phyloP scores from a whole-genome alignment of 2,329 filamentous ascomycete genomes.

The Grosmannia huntii region DNA sequence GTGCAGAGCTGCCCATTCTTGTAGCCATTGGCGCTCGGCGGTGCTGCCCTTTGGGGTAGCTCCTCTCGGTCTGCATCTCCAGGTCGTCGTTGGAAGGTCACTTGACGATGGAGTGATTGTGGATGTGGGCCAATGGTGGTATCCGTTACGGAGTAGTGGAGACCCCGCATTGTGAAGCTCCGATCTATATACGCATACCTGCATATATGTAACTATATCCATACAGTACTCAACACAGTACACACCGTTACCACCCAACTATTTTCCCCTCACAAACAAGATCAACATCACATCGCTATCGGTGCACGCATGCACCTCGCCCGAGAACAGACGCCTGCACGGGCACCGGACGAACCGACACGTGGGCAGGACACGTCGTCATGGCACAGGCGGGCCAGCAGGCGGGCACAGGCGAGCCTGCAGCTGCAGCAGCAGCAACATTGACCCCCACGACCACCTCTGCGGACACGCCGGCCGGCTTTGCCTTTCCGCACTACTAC shows the following conservation, averaged over 20 bases:
- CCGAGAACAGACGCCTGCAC: not conserved
- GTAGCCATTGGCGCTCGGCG: too few species aligned
- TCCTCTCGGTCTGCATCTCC: too few species aligned
- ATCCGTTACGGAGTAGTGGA: too few species aligned
- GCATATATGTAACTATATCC: too few species aligned
- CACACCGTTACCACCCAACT: not conserved
- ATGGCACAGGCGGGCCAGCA: not conserved
- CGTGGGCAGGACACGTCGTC: not conserved
- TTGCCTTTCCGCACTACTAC: constrained; percentile 52
- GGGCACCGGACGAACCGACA: not conserved
- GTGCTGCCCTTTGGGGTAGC: too few species aligned
- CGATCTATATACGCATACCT: too few species aligned
- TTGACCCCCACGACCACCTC: not conserved
- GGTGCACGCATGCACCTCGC: not conserved
- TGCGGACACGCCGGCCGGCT: constrained; percentile 16
- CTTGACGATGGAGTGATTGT: too few species aligned
- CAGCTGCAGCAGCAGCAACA: not conserved
- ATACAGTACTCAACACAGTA: not conserved
- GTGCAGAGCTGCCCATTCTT: too few species aligned
- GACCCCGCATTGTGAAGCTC: too few species aligned
- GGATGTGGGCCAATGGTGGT: too few species aligned
- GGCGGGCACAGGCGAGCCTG: not conserved
- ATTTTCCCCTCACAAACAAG: not conserved
- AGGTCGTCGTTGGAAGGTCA: too few species aligned
- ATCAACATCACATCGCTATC: not conserved